phyloP scores from a whole-genome alignment of 1,284 basidiomycete species.

The Cerioporus squamosus region DNA sequence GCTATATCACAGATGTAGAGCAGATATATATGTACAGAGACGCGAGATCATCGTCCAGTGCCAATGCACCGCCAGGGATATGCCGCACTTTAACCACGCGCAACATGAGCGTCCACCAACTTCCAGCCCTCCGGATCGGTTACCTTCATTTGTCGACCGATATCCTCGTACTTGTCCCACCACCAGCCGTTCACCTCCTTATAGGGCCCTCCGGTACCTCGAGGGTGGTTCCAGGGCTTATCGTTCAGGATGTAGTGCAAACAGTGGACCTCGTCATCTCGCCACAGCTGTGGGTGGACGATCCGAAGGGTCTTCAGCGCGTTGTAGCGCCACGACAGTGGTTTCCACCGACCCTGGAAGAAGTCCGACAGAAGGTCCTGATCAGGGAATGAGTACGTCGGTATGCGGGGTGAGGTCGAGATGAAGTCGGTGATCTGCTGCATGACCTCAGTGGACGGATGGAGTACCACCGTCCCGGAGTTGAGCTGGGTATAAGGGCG shows the following conservation, averaged over 20 bases:
- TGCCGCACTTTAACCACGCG: conserved; percentile 19
- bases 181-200: conserved; percentile 70
- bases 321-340: conserved; percentile 85
- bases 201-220: conserved; percentile 42
- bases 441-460: conserved; percentile 68
- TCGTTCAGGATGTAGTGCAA: conserved; percentile 78
- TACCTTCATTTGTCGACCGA: conserved; percentile 51
- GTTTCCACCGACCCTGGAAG: conserved; percentile 78
- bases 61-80: not conserved
- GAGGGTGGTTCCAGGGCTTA: conserved; percentile 71
- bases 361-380: conserved; percentile 89
- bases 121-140: conserved; percentile 54
- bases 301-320: conserved; percentile 79
- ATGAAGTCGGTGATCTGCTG: conserved; percentile 63
- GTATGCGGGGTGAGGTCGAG: conserved; percentile 67
- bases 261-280: conserved; percentile 76
- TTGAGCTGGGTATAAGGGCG: conserved; percentile 84
- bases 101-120: conserved; percentile 55
- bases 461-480: conserved; percentile 86
- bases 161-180: conserved; percentile 70
- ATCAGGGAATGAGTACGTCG: conserved; percentile 85
- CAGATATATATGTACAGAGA: not conserved
- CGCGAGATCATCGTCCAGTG: not conserved
- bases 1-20: too few relatives aligned
- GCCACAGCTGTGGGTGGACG: conserved; percentile 76